Percentiles rank a stretch among this genome's conserved stretches.
Evolutionary conservation across 306 rosid species (phyloP).

Genomic region (Biancaea sappan): DNA sequence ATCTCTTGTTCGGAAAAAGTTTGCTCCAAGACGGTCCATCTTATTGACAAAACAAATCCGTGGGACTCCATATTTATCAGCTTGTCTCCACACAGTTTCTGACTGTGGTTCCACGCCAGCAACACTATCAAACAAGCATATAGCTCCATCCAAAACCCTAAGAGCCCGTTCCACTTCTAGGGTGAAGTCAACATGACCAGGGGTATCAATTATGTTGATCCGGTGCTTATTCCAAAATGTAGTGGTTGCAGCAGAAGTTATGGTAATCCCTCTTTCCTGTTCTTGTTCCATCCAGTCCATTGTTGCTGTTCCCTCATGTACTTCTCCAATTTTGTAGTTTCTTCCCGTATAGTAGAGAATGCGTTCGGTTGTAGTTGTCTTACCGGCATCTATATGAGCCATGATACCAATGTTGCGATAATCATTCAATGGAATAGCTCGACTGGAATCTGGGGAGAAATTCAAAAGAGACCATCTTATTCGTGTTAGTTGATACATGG

Average conservation of each 20-base stretch:
- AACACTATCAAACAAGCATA: conserved; percentile 95
- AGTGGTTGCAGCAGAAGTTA: conserved; percentile 98
- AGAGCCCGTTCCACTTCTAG: conserved; percentile 98
- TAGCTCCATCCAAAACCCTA: conserved; percentile 95
- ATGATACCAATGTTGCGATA: conserved; percentile 95
- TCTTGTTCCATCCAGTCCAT: conserved; percentile 99
- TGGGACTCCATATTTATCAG: conserved; percentile 93
- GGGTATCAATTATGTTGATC: conserved; percentile 95
- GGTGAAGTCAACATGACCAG: conserved; percentile 95
- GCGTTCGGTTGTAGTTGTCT: conserved; percentile 92
- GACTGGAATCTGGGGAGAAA: conserved; percentile 55
- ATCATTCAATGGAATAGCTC: conserved; percentile 66
- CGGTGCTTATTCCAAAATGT: conserved; percentile 94
- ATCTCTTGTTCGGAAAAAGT: conserved; percentile 90
- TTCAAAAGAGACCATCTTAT: conserved; percentile 25
- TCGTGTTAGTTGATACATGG: not conserved
- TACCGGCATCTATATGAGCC: conserved; percentile 99
- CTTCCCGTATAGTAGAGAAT: conserved; percentile 89
- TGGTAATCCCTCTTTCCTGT: conserved; percentile 97
- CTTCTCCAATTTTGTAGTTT: conserved; percentile 97
- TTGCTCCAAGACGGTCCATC: conserved; percentile 99
- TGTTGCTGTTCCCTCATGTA: conserved; percentile 95
- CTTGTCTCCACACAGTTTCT: conserved; percentile 99
- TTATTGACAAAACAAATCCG: conserved; percentile 94
- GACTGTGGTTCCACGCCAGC: conserved; percentile 99